These are phyloP conservation scores for Vigna unguiculata DNA, from an alignment of 306 rosid species.

Conservation along the genomic window DNA sequence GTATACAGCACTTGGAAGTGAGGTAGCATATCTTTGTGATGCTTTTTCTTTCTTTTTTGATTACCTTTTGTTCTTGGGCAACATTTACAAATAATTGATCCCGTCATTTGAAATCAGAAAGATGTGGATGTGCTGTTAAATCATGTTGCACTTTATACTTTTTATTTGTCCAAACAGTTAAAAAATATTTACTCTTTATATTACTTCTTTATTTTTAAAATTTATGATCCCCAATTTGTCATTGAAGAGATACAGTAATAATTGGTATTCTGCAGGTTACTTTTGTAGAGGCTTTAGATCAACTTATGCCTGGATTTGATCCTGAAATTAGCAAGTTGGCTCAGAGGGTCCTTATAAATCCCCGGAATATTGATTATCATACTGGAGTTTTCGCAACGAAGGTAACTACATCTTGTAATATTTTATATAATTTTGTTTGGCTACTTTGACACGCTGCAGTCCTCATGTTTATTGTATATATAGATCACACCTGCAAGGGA, in stretches of 20 bases:
- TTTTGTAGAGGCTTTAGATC: conserved; percentile 94
- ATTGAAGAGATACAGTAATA: conserved; percentile 33
- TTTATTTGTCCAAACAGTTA: conserved; percentile 7
- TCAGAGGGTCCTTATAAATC: conserved; percentile 92
- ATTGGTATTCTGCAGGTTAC: conserved; percentile 76
- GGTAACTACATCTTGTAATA: conserved; percentile 60
- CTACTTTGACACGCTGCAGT: conserved; percentile 29
- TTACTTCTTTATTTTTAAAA: conserved; percentile 35
- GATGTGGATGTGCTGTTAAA: neutral
- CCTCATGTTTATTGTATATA: conserved; percentile 40
- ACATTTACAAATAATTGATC: conserved; percentile 30
- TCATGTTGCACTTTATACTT: neutral
- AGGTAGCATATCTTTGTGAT: conserved; percentile 62
- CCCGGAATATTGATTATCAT: conserved; percentile 89
- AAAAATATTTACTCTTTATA: conserved; percentile 5
- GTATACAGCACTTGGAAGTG: conserved; percentile 98
- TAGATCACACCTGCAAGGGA: conserved; percentile 99
- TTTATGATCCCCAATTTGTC: conserved; percentile 20
- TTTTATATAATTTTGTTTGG: conserved; percentile 34
- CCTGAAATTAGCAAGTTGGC: conserved; percentile 99
- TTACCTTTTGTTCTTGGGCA: conserved; percentile 17
- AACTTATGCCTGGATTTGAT: conserved; percentile 99
- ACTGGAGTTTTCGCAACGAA: conserved; percentile 96
- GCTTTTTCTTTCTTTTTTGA: conserved; percentile 24
- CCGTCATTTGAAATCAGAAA: conserved; percentile 29